Conservation (phyloP, 228 moss, liverwort and hornwort genomes). For the Sphagnum fallax region DNA sequence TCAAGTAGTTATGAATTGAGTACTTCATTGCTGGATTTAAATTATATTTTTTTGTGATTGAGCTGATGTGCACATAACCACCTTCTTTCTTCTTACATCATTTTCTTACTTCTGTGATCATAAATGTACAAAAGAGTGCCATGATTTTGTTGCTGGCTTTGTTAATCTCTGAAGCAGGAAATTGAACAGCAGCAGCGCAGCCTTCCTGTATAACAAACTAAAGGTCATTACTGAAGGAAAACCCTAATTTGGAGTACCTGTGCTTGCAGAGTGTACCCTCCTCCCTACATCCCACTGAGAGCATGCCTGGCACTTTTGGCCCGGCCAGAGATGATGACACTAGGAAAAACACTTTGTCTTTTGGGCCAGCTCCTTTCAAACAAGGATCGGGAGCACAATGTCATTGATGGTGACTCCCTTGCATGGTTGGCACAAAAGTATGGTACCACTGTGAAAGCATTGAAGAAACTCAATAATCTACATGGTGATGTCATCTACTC, state of each 20-base stretch:
- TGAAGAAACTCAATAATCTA: slow-evolving; percentile 71
- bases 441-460: slow-evolving; percentile 58
- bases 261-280: slow-evolving; percentile 14
- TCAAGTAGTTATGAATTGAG: no score
- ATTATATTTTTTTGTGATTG: no score
- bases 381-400: slow-evolving; percentile 54
- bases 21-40: no score
- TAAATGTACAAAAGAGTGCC: no score
- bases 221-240: slow-evolving; percentile 57
- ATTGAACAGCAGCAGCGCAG: no score
- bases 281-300: slow-evolving; percentile 16
- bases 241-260: slow-evolving; percentile 55
- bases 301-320: slow-evolving; percentile 19
- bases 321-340: slow-evolving; percentile 41
- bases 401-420: slow-evolving; percentile 71
- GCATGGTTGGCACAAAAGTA: slow-evolving; percentile 77
- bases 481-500: slow-evolving; percentile 66
- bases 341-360: slow-evolving; percentile 42
- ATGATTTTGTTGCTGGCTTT: no score
- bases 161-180: no score
- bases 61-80: no score
- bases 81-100: no score
- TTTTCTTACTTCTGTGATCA: no score
- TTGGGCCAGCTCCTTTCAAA: slow-evolving; percentile 47
- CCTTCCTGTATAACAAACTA: background rate